Evolutionary conservation across 2,329 filamentous ascomycete species (phyloP), one percentile per base, ranked within the genome.

Genomic region (Arthrobotrys megalospora): DNA sequence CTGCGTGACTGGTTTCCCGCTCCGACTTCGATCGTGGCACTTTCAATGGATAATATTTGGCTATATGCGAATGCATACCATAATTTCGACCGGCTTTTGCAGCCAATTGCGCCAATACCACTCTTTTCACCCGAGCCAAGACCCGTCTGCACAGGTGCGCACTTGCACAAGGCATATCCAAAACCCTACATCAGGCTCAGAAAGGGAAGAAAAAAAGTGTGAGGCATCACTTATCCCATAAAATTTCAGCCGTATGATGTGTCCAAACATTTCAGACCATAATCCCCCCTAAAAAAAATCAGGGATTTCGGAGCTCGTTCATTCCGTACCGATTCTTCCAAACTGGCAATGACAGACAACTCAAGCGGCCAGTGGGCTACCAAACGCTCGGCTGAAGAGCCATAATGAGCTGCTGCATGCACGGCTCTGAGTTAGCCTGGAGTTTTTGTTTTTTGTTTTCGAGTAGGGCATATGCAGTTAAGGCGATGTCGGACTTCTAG

Each of bases 31-130:
- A 48, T 24, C 11, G 12, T 24, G 16, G 2, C 45, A 24, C 7
- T 48, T 48, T 4, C 19, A 10, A 24, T 21, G 16, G n/a, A 3
- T 7, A 38, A 10, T 36, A 38, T 36, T 38, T 24, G 8, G 52
- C 52, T 21, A 6, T 21, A 48, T 48, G 52, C 28, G 10, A 2
- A 55, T 55, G 52, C 32, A 38, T 3, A n/a, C 52, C 52, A 55
- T 21, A 55, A 55, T 6, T 34, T 55, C n/a, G 52, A 55, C 52
- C 7, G n/a, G 52, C 6, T 7, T 12, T 6, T n/a, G n/a, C 24
- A 38, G n/a, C 52, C 52, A 53, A 36, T 55, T 16, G 14, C 45
- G 10, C 6, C 45, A 24, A 55, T 55, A 36, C 10, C 52, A 55
- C 52, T 21, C n/a, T 55, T 55, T 38, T 38, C 52, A 38, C 5